phyloP scores from a whole-genome alignment of 495 filamentous ascomycete species.

The Neurospora sp. region DNA sequence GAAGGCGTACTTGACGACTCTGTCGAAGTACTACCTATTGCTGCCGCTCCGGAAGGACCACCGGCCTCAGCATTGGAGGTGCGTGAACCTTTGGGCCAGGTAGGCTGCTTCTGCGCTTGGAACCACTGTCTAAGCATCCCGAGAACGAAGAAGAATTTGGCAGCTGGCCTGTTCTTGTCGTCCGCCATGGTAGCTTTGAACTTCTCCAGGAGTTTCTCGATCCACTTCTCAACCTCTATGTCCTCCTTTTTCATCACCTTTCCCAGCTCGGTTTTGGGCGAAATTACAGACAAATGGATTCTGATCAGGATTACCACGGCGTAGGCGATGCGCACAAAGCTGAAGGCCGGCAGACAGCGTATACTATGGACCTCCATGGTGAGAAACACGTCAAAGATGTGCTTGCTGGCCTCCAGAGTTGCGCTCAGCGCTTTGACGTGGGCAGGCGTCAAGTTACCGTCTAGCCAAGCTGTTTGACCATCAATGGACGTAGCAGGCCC shows the following conservation, averaged over 20 bases:
- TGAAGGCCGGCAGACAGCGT: slow-evolving; percentile 63
- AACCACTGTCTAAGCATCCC: slow-evolving; percentile 68
- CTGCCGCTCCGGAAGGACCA: slow-evolving; percentile 4
- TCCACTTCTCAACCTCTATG: slow-evolving; percentile 64
- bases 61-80: background rate
- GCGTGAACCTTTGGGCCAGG: slow-evolving; percentile 1
- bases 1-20: background rate
- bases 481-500: slow-evolving; percentile 20
- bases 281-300: slow-evolving; percentile 67
- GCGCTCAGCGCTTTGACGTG: slow-evolving; percentile 64
- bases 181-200: slow-evolving; percentile 55
- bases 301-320: slow-evolving; percentile 82
- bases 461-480: slow-evolving; percentile 29
- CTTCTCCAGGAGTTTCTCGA: slow-evolving; percentile 54
- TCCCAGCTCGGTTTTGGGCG: slow-evolving; percentile 57
- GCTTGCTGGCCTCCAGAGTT: slow-evolving; percentile 62
- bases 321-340: slow-evolving; percentile 65
- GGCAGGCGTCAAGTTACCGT: slow-evolving; percentile 42
- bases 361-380: slow-evolving; percentile 50
- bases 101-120: slow-evolving; percentile 29
- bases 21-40: slow-evolving; percentile 3
- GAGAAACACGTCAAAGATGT: slow-evolving; percentile 61
- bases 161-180: slow-evolving; percentile 56
- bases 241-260: slow-evolving; percentile 66
- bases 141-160: slow-evolving; percentile 69